These are phyloP conservation scores for Gnomoniopsis sp. DNA, from an alignment of 2,329 filamentous ascomycete genomes.

Conservation along the genomic window DNA sequence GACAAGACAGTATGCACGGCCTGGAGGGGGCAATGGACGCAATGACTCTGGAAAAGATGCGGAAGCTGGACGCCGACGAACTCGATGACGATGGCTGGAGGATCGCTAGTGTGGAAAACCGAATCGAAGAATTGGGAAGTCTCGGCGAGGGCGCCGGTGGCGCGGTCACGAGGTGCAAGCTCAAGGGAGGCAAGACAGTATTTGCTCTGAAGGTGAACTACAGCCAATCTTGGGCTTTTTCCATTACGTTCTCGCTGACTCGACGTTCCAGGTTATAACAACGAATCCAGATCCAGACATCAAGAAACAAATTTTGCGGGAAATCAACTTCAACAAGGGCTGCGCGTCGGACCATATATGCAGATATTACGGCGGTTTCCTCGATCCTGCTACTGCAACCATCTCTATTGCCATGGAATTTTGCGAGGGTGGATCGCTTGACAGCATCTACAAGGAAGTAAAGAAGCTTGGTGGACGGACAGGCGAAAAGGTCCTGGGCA, in stretches of 20 bases:
- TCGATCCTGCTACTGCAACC: constrained; percentile 91
- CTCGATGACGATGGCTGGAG: constrained; percentile 94
- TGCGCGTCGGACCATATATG: constrained; percentile 96
- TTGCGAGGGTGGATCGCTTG: constrained; percentile 91
- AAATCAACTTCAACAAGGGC: constrained; percentile 96
- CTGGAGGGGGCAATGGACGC: constrained; percentile 72
- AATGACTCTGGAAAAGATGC: constrained; percentile 75
- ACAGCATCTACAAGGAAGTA: constrained; percentile 96
- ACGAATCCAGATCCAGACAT: constrained; percentile 97
- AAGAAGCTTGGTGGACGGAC: constrained; percentile 92
- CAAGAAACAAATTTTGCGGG: constrained; percentile 96
- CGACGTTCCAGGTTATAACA: constrained; percentile 73
- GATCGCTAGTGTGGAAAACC: constrained; percentile 83
- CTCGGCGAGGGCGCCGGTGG: constrained; percentile 93
- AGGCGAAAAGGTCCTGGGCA: constrained; percentile 94
- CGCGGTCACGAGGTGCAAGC: constrained; percentile 84
- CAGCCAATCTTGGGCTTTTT: constrained; percentile 1
- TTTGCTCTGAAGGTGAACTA: constrained; percentile 84
- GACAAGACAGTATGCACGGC: constrained; percentile 75
- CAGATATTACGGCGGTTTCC: constrained; percentile 94
- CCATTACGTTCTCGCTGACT: constrained; percentile 20
- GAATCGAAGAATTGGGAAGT: constrained; percentile 84
- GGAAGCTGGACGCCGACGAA: constrained; percentile 86
- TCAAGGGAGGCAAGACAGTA: constrained; percentile 88
- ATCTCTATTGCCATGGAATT: constrained; percentile 99